A percentile compares a stretch with the other conserved stretches of the same genome.
These are phyloP conservation scores for Pseudopyrenochaeta lycopersici DNA, from an alignment of 2,329 filamentous ascomycete genomes.

Conservation along the genomic window DNA sequence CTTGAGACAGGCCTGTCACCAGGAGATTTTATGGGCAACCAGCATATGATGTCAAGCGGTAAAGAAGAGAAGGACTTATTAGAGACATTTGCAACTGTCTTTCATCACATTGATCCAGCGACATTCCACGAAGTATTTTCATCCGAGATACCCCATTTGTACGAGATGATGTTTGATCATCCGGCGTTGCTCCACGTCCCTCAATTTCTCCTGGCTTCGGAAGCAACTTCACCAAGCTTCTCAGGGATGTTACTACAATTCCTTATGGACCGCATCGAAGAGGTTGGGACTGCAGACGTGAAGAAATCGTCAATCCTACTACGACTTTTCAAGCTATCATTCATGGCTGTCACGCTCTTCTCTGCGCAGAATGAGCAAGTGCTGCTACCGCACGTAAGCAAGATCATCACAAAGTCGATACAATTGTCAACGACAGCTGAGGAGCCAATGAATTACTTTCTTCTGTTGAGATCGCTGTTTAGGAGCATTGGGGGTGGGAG, in stretches of 20 bases:
- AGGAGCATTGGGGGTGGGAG: conserved; percentile 95
- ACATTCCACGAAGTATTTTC: conserved; percentile 99
- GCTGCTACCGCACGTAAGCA: conserved; percentile 91
- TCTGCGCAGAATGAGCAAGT: conserved; percentile 95
- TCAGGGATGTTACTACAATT: conserved; percentile 98
- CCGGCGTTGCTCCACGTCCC: conserved; percentile 92
- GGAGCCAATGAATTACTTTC: conserved; percentile 98
- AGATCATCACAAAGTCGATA: conserved; percentile 97
- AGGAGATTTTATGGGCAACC: conserved; percentile 91
- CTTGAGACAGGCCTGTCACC: conserved; percentile 80
- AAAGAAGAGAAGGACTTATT: conserved; percentile 98
- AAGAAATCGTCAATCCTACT: conserved; percentile 93
- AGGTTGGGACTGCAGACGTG: conserved; percentile 90
- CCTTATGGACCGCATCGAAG: conserved; percentile 93
- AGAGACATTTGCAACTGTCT: conserved; percentile 97
- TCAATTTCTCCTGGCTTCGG: conserved; percentile 98
- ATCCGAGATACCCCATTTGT: conserved; percentile 94
- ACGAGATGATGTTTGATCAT: conserved; percentile 98
- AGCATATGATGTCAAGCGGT: conserved; percentile 91
- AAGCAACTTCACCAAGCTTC: conserved; percentile 96
- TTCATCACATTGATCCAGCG: conserved; percentile 97
- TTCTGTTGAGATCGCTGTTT: conserved; percentile 90
- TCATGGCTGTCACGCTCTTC: conserved; percentile 99
- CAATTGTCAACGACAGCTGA: conserved; percentile 94
- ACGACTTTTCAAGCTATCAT: conserved; percentile 95